Base-by-base conservation (phyloP, 176 grass and related monocot genomes). In the Avena eriantha region DNA sequence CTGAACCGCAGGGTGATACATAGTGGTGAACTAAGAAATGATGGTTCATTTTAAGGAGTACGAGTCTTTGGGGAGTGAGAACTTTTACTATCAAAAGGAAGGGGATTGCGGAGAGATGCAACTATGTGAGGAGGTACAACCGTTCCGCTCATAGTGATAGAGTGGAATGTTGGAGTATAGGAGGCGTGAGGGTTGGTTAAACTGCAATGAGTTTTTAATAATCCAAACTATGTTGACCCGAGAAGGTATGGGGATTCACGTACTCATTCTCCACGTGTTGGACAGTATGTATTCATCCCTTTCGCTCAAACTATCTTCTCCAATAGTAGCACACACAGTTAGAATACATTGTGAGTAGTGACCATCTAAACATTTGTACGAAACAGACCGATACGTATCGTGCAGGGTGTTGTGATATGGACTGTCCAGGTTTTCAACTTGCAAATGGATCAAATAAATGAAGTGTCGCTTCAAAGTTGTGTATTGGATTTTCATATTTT, bases 301-400 rank as follows among this genome's bases (percentile, higher is more conserved):
- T 72, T 45, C 69, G 45, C 10, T 46, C 19, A 72, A 72, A 45
- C 0, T 71, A n/a, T 41, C 0, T 71, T 22, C 35, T 43, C 5
- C 4, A 71, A 51, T 4, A 22, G 9, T 45, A 71, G 19, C 31
- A 68, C 31, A 68, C 15, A 68, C 35, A 18, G 65, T 14, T 36
- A 36, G 36, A 46, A 23, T 45, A 71, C 41, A 21, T 71, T 13
- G 39, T 41, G 77, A 61, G 19, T 45, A 22, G 19, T 59, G 34
- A 61, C 35, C 77, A 16, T 79, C 8, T 22, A 56, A 18, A 10
- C 10, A 8, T 17, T n/a, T 22, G 1, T 61, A 15, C 60, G 31
- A 79, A 60, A 79, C 55, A 79, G 34, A 79, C 21, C 21, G 77
- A 79, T 19, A 34, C 55, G 2, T 24, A 60, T 21, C 77, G 35